Base-by-base conservation (phyloP, 2,329 filamentous ascomycete species). In the Metarhizium robertsii region DNA sequence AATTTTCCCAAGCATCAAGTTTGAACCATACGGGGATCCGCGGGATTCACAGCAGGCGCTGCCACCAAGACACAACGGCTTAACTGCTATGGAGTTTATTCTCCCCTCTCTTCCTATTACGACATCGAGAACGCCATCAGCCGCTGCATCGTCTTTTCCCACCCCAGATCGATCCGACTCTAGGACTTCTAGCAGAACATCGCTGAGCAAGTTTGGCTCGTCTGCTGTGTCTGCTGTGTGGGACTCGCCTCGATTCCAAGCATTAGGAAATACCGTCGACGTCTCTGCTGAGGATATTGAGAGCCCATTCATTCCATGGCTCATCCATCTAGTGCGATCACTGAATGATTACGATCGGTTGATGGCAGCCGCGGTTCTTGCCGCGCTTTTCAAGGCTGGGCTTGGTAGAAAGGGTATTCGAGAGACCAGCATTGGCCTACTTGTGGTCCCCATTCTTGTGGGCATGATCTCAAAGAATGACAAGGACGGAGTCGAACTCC, bases 391-490 rank as follows among this genome's bases (percentile, higher is more conserved):
- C 68, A 85, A 84, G 61, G 77, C 85, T 13, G 84, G 84, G 1
- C 77, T 90, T 57, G 79, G 85, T 4, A 83, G 78, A 58, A 85
- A 83, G 61, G 73, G 76, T 6, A 57, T 63, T 43, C 79, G 88
- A 57, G 84, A 89, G 61, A 73, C 79, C 2, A 81, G 80, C 57
- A 74, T 92, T 46, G 82, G 84, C 2, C 74, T 85, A 30, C 73
- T 92, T 10, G 77, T 91, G 30, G 78, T 92, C 4, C 88, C 89
- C 1, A 74, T 88, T 40, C 74, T 94, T 11, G 78, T 89, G 50
- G 76, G 79, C 20, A 79, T 88, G 73, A 75, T 92, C 38, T 57
- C 61, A 2, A 71, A 65, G 52, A 64, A 65, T 25, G 67, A 70
- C 40, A 80, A 80, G 59, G 79, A 83, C 49, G 67, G 68, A 16